Evolutionary conservation across 2,329 filamentous ascomycete genomes (phyloP).

Genomic region (Diaporthe citri): DNA sequence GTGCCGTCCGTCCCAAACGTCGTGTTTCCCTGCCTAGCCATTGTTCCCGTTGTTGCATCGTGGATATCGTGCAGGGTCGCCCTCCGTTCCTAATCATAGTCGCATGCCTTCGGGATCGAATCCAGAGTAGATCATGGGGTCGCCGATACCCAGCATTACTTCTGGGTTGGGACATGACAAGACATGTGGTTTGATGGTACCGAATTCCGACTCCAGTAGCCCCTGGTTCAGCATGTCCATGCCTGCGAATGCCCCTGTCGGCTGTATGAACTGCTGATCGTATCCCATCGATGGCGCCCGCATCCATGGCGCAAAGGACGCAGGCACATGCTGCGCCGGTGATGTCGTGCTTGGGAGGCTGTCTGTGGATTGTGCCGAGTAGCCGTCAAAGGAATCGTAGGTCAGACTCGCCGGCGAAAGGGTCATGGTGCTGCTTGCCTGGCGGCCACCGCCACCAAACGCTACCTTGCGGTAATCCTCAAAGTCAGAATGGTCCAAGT

Average conservation of each 20-base stretch:
- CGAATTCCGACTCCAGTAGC: conserved; percentile 64
- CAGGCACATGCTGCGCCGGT: conserved; percentile 45
- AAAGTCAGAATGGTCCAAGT: conserved; percentile 67
- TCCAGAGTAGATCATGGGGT: conserved; percentile 70
- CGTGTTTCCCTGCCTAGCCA: neutral
- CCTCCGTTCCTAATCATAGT: conserved; percentile 47
- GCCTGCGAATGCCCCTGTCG: conserved; percentile 56
- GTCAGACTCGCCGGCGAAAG: conserved; percentile 68
- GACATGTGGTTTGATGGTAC: conserved; percentile 68
- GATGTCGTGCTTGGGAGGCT: conserved; percentile 49
- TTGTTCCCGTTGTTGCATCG: neutral
- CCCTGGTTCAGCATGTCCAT: conserved; percentile 63
- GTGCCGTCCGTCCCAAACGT: neutral
- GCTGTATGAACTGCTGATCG: conserved; percentile 56
- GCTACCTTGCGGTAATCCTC: conserved; percentile 67
- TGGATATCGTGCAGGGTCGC: neutral
- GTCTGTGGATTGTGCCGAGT: conserved; percentile 44
- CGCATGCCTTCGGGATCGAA: conserved; percentile 61
- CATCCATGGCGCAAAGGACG: conserved; percentile 39
- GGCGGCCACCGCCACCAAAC: conserved; percentile 54
- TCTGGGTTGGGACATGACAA: conserved; percentile 65
- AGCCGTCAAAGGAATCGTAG: conserved; percentile 57
- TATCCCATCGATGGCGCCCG: conserved; percentile 50
- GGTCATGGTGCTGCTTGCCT: conserved; percentile 56
- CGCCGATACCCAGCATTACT: conserved; percentile 68